Evolutionary conservation across 2,329 filamentous ascomycete species (phyloP), one percentile per base, ranked within the genome.

Genomic region (Elsinoe australis): DNA sequence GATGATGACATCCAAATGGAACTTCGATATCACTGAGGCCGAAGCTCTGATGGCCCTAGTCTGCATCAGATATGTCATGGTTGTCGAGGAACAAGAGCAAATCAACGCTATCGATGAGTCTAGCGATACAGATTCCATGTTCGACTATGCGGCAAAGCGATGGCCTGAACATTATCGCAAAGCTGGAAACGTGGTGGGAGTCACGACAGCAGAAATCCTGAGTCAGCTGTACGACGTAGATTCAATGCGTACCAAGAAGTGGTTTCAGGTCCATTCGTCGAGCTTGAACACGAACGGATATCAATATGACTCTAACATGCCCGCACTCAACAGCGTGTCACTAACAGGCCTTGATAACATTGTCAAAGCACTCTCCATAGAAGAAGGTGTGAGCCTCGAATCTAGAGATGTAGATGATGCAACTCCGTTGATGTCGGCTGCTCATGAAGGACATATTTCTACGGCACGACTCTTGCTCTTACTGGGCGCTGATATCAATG

Each of bases 381-480:
- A 41, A 15, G 24, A 41, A 3, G 8, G 5, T 26, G 15, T 21
- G 19, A 14, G 14, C 5, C 19, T 41, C 5, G 36, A 41, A 8
- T 5, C 8, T 5, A 41, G 19, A 26, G 36, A 41, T 17, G 15
- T n/a, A 15, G 9, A n/a, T 7, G 19, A 21, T n/a, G 14, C 10
- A 26, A 41, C 36, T 8, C 21, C 36, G 14, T n/a, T 41, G 19
- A 41, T 41, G 4, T 14, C 12, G 8, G 36, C 36, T 9, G 19
- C 36, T 8, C 18, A 41, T 8, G 8, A 15, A 31, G 52, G 55
- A 9, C 29, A 53, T 31, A 14, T 24, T 24, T 14, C 49, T 38
- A 42, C 52, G 24, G 50, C 55, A n/a, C 21, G 49, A 49, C 14
- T 54, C 12, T 49, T 58, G 6, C 26, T 58, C 26, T 44, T 49